Base-by-base conservation (phyloP, 495 filamentous ascomycete genomes). In the Penicillium verhagenii region DNA sequence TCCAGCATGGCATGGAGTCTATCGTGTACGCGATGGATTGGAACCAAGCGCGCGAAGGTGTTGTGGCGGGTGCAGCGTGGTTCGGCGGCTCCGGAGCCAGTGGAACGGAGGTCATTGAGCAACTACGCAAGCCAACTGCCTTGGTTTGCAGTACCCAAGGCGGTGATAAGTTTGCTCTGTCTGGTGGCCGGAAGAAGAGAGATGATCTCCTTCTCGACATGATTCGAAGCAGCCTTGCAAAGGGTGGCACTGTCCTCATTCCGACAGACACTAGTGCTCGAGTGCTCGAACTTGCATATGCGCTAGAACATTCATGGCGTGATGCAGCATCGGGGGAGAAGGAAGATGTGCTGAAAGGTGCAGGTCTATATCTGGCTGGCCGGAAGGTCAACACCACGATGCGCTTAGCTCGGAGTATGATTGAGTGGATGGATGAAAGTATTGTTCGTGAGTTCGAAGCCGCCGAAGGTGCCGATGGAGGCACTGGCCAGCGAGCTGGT, bases 351-450 rank as follows among this genome's bases (percentile, higher is more conserved):
- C 80, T 96, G 25, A 84, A 83, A 60, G 75, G 77, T 3, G 80
- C 89, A 0, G 87, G 85, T 50, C 71, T 96, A 0, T 97, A 92
- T 66, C 71, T 99, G 31, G 93, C 90, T 0, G 90, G 90, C 18
- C 86, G 82, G 44, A 92, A 86, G 56, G 85, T 88, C 48, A 81
- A 84, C 47, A 89, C 88, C 21, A 93, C 90, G 1, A 90, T 96
- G 86, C 77, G 87, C 52, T 86, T 96, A 50, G 89, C 92, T 14
- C 81, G 91, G 56, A 97, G 93, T 67, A 96, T 97, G 91, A 73
- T 97, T 50, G 94, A 99, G 68, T 99, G 94, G 94, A 97, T 97
- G 91, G 92, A 97, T 63, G 92, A 96, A 60, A 86, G 81, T 45
- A 91, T 99, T 46, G 83, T 96, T 48, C 82, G 87, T 44, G 92